Conservation (phyloP, 805 yeast species). For the Priceomyces medius region DNA sequence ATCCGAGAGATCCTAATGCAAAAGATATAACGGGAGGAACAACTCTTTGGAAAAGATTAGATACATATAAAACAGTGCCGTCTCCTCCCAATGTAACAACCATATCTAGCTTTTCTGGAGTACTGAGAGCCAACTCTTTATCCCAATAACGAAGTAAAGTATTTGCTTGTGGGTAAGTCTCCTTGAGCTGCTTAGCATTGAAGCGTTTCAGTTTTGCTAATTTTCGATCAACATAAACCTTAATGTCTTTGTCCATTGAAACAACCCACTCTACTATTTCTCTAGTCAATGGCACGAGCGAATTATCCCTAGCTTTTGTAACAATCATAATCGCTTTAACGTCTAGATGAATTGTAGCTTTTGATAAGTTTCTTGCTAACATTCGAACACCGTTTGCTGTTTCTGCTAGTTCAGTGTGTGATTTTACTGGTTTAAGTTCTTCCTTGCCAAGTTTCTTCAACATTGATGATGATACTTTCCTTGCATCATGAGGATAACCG, state of each 20-base stretch:
- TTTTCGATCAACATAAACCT: conserved; percentile 72
- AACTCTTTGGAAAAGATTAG: conserved; percentile 42
- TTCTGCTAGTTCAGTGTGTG: conserved; percentile 75
- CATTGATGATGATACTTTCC: conserved; percentile 19
- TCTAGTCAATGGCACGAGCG: conserved; percentile 70
- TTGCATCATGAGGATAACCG: conserved; percentile 16
- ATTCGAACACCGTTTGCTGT: conserved; percentile 80
- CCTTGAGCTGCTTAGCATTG: conserved; percentile 51
- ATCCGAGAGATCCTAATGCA: conserved; percentile 44
- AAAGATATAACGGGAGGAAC: conserved; percentile 49
- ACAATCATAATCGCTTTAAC: conserved; percentile 74
- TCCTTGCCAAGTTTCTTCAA: conserved; percentile 31
- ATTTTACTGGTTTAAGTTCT: conserved; percentile 54
- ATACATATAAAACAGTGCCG: conserved; percentile 45
- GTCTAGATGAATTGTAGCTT: conserved; percentile 69
- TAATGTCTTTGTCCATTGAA: conserved; percentile 30
- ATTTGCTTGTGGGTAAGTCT: conserved; percentile 46
- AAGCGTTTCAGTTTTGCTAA: conserved; percentile 64
- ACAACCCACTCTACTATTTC: conserved; percentile 80
- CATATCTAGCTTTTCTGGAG: conserved; percentile 43
- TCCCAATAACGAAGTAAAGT: conserved; percentile 67
- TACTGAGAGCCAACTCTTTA: conserved; percentile 47
- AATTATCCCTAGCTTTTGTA: conserved; percentile 86
- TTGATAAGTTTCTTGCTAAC: conserved; percentile 67
- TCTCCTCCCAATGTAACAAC: conserved; percentile 48